Evolutionary conservation across 78 protist species (phyloP).

Genomic region (Dictyostelium citrinum): DNA sequence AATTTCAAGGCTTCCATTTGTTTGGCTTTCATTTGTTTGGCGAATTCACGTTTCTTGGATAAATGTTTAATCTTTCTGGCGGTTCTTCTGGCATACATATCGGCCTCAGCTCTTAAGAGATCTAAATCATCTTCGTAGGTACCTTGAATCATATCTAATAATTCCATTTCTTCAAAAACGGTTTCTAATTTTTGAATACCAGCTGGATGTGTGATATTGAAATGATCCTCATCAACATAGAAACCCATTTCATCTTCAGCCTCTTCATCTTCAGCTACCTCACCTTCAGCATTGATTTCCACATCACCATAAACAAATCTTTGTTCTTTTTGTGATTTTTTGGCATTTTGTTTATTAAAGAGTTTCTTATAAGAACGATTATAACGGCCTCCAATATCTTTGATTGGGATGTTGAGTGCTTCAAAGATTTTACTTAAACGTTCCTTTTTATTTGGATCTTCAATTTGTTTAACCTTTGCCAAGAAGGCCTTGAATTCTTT

Average conservation of each 20-base stretch:
- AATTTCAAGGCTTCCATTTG: neutral
- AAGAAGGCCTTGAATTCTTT: no score
- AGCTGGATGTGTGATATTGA: neutral
- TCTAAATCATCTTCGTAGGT: constrained; percentile 24
- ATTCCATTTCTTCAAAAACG: neutral
- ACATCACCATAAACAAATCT: neutral
- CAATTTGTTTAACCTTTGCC: no score
- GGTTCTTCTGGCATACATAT: constrained; percentile 50
- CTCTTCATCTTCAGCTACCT: neutral
- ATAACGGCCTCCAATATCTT: no score
- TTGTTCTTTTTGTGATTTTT: neutral
- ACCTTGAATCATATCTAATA: neutral
- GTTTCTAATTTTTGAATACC: neutral
- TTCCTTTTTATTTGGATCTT: no score
- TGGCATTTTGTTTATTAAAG: no score
- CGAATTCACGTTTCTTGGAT: constrained; percentile 27
- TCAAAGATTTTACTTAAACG: no score
- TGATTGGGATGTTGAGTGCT: no score
- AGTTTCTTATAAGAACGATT: no score
- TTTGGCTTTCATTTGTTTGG: neutral
- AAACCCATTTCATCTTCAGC: neutral
- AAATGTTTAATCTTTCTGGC: constrained; percentile 27
- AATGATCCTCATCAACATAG: neutral
- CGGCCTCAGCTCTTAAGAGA: constrained; percentile 46
- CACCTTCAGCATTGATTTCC: neutral